Evolutionary conservation across 164 flowering plant genomes (phyloP), one percentile per base, ranked within the genome.

Genomic region (Chimonanthus praecox): DNA sequence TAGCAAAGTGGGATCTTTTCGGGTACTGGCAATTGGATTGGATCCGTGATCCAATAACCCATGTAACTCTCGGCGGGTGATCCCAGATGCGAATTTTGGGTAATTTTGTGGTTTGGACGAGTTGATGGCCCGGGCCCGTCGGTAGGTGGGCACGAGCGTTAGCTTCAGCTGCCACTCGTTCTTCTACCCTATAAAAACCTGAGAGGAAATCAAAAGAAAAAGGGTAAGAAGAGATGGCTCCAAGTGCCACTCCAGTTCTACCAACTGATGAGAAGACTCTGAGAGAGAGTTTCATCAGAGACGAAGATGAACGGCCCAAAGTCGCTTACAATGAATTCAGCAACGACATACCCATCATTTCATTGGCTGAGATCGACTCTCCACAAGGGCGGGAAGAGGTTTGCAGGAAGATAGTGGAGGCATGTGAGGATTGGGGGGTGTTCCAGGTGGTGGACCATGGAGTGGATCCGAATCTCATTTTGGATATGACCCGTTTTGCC

Each of bases 371-470:
- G 3, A 89, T 92, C 71, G 87, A 91, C 44, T 90, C 82, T 2
- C 71, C 70, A 3, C 85, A 73, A 0, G 90, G 78, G 3, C 71
- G 81, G 54, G 75, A 78, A 1, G 88, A 85, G 74, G 86, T 90
- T 2, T 82, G 92, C 70, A 47, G 74, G 80, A 83, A 84, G 65
- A 88, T 92, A 13, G 92, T 88, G 2, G 87, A 82, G 72, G 93
- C 94, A 0, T 92, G 97, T 69, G 93, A 92, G 79, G 87, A 88
- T 10, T 92, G 97, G 97, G 97, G 97, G 13, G 64, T 92, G 13
- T 90, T 92, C 74, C 97, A 92, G 75, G 87, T 92, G 5, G 83
- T 90, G 7, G 93, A 92, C 73, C 97, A 92, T 68, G 93, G 97
- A 5, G 85, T 92, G 13, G 94, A 90, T 47, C 4, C 79, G 0